These are phyloP conservation scores for Delphinella strobiligena DNA, from an alignment of 2,329 filamentous ascomycete genomes.

Conservation along the genomic window DNA sequence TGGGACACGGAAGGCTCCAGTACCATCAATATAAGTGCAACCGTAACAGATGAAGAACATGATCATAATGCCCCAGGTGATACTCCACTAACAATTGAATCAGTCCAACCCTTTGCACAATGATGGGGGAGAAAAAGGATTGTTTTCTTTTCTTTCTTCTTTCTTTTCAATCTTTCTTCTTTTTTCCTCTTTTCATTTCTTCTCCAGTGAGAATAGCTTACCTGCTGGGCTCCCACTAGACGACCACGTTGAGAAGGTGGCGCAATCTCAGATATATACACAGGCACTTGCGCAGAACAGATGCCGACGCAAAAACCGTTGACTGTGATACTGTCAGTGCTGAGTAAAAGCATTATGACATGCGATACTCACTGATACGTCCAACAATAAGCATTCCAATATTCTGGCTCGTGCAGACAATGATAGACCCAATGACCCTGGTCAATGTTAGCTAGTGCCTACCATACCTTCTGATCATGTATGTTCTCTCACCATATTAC, in stretches of 20 bases:
- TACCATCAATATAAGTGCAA: conserved; percentile 46
- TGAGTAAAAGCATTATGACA: not conserved
- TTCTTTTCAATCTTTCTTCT: too few species aligned
- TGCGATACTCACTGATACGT: conserved; percentile 40
- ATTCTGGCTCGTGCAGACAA: conserved; percentile 52
- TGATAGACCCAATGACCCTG: conserved; percentile 47
- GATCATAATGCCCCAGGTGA: conserved; percentile 53
- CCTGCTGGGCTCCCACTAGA: conserved; percentile 58
- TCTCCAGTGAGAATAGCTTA: too few species aligned
- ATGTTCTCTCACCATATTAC: conserved; percentile 14
- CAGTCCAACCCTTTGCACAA: too few species aligned
- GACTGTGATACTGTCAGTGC: conserved; percentile 21
- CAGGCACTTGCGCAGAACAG: conserved; percentile 55
- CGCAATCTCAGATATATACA: conserved; percentile 57
- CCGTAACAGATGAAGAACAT: conserved; percentile 59
- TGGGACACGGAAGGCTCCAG: conserved; percentile 49
- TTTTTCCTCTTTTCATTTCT: too few species aligned
- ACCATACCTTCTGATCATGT: too few species aligned
- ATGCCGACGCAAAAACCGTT: conserved; percentile 66
- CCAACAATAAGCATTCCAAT: conserved; percentile 61
- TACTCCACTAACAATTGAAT: conserved; percentile 55
- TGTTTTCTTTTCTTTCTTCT: too few species aligned
- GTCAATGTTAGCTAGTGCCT: conserved; percentile 15
- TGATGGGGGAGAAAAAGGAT: too few species aligned
- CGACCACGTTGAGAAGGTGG: conserved; percentile 47